Evolutionary conservation across 768 basidiomycete species (phyloP).

Genomic region (Boletus tomentosulus): DNA sequence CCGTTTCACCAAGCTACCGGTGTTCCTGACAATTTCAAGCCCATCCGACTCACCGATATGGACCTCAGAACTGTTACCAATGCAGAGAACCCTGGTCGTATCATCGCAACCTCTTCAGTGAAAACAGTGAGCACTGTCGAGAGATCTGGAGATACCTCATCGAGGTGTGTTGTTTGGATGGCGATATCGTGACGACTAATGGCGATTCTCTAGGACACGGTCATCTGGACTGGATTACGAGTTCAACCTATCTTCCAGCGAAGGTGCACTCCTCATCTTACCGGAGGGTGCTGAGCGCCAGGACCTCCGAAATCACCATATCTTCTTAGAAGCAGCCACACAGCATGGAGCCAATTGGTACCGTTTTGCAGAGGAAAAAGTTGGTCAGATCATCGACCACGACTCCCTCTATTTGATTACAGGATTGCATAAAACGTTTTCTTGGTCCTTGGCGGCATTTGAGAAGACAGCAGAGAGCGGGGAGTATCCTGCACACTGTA

Average conservation of each 20-base stretch:
- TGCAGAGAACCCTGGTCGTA: conserved; percentile 7
- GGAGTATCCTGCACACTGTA: conserved; percentile 8
- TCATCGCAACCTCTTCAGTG: conserved; percentile 6
- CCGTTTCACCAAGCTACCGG: conserved; percentile 5
- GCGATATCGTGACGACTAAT: not conserved
- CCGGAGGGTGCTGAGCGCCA: conserved; percentile 25
- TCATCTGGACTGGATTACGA: not conserved
- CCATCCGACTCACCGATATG: conserved; percentile 7
- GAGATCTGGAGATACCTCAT: not conserved
- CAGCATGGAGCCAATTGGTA: conserved; percentile 27
- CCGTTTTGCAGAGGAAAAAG: conserved; percentile 15
- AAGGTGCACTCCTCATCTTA: conserved; percentile 30
- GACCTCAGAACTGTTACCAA: conserved; percentile 1
- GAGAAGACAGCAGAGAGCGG: not conserved
- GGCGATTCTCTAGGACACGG: not conserved
- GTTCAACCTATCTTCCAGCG: conserved; percentile 10
- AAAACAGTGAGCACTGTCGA: not conserved
- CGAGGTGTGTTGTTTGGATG: not conserved
- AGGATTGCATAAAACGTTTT: conserved; percentile 1
- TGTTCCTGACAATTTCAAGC: conserved; percentile 28
- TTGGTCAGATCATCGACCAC: conserved; percentile 15
- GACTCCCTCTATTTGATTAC: conserved; percentile 30
- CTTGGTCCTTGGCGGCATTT: conserved; percentile 30
- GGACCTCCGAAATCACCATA: conserved; percentile 17
- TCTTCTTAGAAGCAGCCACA: conserved; percentile 17